Base-by-base conservation (phyloP, 1,139 yeast genomes). In the Magnusiomyces magnusii region DNA sequence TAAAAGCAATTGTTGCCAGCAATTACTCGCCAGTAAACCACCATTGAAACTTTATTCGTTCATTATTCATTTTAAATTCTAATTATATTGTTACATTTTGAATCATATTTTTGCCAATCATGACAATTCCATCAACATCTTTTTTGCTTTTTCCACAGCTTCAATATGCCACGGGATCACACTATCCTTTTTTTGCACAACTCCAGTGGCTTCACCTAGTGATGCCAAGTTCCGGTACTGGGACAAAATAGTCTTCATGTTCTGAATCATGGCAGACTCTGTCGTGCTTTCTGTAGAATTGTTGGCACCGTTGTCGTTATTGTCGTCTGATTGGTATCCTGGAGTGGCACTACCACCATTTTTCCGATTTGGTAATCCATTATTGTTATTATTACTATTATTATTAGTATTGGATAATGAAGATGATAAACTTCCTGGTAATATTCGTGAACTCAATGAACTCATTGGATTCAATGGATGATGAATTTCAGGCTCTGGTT, bases 91-190 rank as follows among this genome's bases (percentile, higher is more conserved):
- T n/a, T n/a, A n/a, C n/a, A n/a, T n/a, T n/a, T n/a, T n/a, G n/a
- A n/a, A n/a, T n/a, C n/a, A 7, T 31, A 31, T 31, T 7, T 31
- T 7, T 7, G 13, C 36, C 10, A 31, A 31, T 58, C 58, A 66
- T 41, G 63, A 62, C 24, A 67, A 52, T 53, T 57, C 61, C 24
- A 61, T 63, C 50, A 71, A 60, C 19, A 67, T 62, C 41, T 70
- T 62, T 39, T 65, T 66, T 65, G 85, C 77, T 68, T 87, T 88
- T 39, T 81, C 80, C 5, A 89, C 96, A 0, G 96, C 89, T 36
- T 82, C 75, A 36, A 89, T 79, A 71, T 90, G 96, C 90, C 95
- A 87, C n/a, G 97, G 97, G 1, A 85, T 75, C 47, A 78, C 73
- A 0, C 78, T 72, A 36, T 74, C 68, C 17, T 67, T 67, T 1